Base-by-base conservation (phyloP, 2,329 filamentous ascomycete species). In the Fusarium mundagurra region DNA sequence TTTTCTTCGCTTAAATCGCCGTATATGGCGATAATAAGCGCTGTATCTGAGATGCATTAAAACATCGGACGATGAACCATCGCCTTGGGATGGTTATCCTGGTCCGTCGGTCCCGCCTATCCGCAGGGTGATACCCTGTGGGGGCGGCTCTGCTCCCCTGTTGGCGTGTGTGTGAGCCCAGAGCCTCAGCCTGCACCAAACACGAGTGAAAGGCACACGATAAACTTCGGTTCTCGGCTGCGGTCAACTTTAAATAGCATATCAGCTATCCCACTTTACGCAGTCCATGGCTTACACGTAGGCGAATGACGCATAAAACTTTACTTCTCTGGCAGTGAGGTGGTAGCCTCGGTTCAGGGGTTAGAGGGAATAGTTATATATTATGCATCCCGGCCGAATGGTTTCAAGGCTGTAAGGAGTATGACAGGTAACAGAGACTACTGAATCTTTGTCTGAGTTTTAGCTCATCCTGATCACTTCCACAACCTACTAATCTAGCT, bases 401-500 rank as follows among this genome's bases (percentile, higher is more conserved):
- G 4, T 18, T 17, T 1, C 5, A 29, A 13, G 24, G 3, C 18
- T 10, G 14, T 5, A 6, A 39, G 2, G 24, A n/a, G 24, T 29
- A 39, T 54, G 6, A 22, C 31, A 4, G 33, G 2, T 10, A 39
- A 13, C 20, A n/a, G 14, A 29, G 20, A 8, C 14, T 29, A 14
- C 18, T 39, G 3, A 13, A 29, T 29, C 20, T 38, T 11, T 39
- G 8, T 18, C 24, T n/a, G 24, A 4, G 20, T 54, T 6, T 39
- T 54, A 54, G 24, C 34, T 39, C 51, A 1, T n/a, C 24, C 20
- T 39, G 24, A 10, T 29, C 10, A 18, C 24, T n/a, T 22, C 5
- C 0, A 3, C 2, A 29, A 10, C 7, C 7, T 1, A 27, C 29
- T 7, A 31, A 33, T 10, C 6, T 13, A 2, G 11, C 11, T n/a